Base-by-base conservation (phyloP, 2,329 filamentous ascomycete genomes). In the Sporothrix mexicana region DNA sequence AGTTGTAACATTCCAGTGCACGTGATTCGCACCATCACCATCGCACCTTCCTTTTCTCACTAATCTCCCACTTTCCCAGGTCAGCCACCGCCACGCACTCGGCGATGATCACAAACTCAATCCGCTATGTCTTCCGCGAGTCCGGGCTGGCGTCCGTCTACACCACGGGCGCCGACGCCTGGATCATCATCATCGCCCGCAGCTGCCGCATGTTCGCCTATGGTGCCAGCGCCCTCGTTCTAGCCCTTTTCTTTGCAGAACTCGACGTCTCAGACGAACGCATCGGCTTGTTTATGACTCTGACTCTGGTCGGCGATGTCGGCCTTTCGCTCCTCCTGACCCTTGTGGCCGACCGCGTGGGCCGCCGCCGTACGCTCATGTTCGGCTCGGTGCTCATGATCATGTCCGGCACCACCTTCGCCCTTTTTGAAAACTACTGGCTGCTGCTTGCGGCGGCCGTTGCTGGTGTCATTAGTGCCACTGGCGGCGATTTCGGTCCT, bases 241-340 rank as follows among this genome's bases (percentile, higher is more conserved):
- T 91, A 61, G 89, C 88, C 12, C 86, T 89, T 17, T 91, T 90
- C 78, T 86, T 91, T 69, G 84, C 86, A 7, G 84, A 85, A 23
- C 80, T 91, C 13, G 80, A 82, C 0, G 85, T 90, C 71, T 83
- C 88, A 0, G 88, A 91, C 78, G 82, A 85, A 36, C 84, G 83
- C 25, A 91, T 91, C 73, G 89, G 89, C 6, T 77, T 91, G 7
- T 95, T 91, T 76, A 90, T 91, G 88, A 90, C 87, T 0, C 80
- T 91, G 51, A 91, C 89, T 0, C 82, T 91, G 15, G 78, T 85
- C 1, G 89, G 89, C 13, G 89, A 91, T 79, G 88, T 91, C 1
- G 78, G 87, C 0, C 85, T 91, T 8, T 86, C 86, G 0, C 85
- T 90, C 5, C 78, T 86, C 20, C 79, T 91, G 23, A 88, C 89